These are phyloP conservation scores for Platanthera guangdongensis DNA, from an alignment of 106 monocot species.

Conservation along the genomic window DNA sequence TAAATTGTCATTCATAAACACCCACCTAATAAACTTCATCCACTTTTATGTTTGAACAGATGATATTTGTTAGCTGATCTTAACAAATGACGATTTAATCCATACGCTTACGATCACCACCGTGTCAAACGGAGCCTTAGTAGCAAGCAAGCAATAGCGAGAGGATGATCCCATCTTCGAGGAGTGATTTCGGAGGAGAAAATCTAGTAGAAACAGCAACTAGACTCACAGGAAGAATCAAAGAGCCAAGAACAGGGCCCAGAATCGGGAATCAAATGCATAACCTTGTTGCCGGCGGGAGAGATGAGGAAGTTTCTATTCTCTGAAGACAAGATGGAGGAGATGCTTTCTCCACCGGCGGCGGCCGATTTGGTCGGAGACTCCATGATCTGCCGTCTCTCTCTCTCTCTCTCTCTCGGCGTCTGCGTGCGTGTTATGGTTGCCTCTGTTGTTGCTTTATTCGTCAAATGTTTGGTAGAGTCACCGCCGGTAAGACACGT, in stretches of 20 bases:
- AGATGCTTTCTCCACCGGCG: slow-evolving; percentile 11
- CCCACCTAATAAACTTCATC: too few species aligned
- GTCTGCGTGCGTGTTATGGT: background rate
- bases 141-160: background rate
- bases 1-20: too few species aligned
- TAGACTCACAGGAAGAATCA: background rate
- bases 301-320: slow-evolving; percentile 36
- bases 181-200: background rate
- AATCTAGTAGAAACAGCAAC: background rate
- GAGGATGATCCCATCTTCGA: background rate
- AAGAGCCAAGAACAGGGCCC: background rate
- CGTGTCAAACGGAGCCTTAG: background rate
- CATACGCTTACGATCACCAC: too few species aligned
- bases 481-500: background rate
- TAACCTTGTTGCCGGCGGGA: slow-evolving; percentile 40
- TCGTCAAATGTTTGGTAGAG: background rate
- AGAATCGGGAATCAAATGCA: background rate
- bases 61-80: too few species aligned
- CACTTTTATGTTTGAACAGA: too few species aligned
- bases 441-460: background rate
- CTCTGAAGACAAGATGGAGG: slow-evolving; percentile 23
- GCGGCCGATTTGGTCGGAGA: background rate
- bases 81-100: too few species aligned
- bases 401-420: background rate
- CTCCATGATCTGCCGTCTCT: background rate